Evolutionary conservation across 352 stramenopile species (phyloP), one percentile per base, ranked within the genome.

Genomic region (Saprolegnia parasitica): DNA sequence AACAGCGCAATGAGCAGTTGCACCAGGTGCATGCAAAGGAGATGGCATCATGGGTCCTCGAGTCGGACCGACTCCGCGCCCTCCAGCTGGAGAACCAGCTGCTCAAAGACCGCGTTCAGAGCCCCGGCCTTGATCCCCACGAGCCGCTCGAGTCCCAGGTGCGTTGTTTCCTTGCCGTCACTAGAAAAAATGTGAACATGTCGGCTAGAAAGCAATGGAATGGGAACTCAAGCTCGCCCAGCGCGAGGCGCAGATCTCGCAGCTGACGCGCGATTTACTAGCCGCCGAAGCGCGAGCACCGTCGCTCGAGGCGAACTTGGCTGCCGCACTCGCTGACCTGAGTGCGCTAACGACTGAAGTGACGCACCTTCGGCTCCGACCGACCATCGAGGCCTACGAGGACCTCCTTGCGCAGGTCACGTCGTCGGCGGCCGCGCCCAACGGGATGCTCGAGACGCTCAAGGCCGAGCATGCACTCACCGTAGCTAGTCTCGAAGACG

Each of bases 31-130:
- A 93, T 5, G 81, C 86, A 13, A 83, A 82, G 4, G 93, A 98
- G 72, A 88, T 96, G 66, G 91, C 98, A 73, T 81, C 81, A 6
- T 83, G 97, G 16, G 87, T 89, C 11, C 77, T 97, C 21, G 93
- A 96, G 66, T 74, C 94, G 50, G 74, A 91, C 15, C 70, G 96
- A 24, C 84, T 80, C 23, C 78, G 87, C 42, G 89, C 76, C 16
- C 76, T 98, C 23, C 78, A 89, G 37, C 74, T 94, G 11, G 86
- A 96, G 49, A 87, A 98, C 47, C 73, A 78, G 8, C 83, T 90
- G 58, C 76, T 98, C 0, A 91, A 96, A 72, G 84, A 89, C 24
- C 80, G 97, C 56, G 70, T 98, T 0, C 84, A 94, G 24, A 56
- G 62, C 45, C 26, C 20, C 62, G 16, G 24, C 18, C 20, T 23